Evolutionary conservation across 192 early-diverging fungal species (phyloP).

Genomic region (Paraglomus brasilianum): DNA sequence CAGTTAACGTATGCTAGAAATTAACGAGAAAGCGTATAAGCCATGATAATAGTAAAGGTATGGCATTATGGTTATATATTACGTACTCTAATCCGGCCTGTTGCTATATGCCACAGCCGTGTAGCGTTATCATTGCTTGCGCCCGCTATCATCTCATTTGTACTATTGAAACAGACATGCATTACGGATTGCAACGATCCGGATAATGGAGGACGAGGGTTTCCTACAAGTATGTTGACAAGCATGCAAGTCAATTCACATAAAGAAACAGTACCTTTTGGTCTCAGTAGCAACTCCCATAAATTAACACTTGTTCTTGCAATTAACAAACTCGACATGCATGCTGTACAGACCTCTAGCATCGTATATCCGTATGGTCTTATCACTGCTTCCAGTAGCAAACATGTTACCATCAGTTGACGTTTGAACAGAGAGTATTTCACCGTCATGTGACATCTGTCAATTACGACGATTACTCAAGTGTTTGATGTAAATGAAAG

Average conservation of each 20-base stretch:
- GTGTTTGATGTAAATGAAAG: not conserved
- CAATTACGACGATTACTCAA: not conserved
- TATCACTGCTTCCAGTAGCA: conserved; percentile 82
- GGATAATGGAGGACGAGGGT: conserved; percentile 52
- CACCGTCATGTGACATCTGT: conserved; percentile 67
- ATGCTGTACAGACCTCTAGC: conserved; percentile 55
- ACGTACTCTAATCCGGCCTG: conserved; percentile 66
- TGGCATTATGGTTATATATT: not conserved
- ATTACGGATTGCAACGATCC: conserved; percentile 86
- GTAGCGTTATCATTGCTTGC: conserved; percentile 90
- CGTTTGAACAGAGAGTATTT: conserved; percentile 80
- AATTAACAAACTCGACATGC: not conserved
- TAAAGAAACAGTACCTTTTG: not conserved
- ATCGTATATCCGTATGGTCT: conserved; percentile 77
- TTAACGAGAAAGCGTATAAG: not conserved
- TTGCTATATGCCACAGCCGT: conserved; percentile 82
- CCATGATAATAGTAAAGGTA: not conserved
- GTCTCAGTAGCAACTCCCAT: not conserved
- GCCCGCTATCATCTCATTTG: conserved; percentile 69
- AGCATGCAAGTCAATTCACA: not conserved
- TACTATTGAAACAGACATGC: conserved; percentile 72
- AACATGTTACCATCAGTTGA: conserved; percentile 65
- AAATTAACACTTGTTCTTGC: not conserved
- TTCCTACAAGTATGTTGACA: conserved; percentile 40
- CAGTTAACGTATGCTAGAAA: conserved; percentile 83